These are phyloP conservation scores for Zanthoxylum bungeanum DNA, from an alignment of 345 rosid genomes.

Conservation along the genomic window DNA sequence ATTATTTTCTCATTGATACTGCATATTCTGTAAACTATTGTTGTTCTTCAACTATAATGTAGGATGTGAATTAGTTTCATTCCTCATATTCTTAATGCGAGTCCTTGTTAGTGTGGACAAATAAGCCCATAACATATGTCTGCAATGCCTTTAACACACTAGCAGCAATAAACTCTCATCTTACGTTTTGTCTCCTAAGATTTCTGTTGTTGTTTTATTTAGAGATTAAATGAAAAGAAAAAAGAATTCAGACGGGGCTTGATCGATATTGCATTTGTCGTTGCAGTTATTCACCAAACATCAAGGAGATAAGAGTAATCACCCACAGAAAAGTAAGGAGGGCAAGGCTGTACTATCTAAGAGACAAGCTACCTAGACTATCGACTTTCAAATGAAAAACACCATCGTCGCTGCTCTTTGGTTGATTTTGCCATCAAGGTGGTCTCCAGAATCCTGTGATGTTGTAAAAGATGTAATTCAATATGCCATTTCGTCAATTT, in stretches of 20 bases:
- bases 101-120: not conserved
- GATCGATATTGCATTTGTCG: conserved; percentile 1
- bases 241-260: not conserved
- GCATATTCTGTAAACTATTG: not conserved
- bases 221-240: not conserved
- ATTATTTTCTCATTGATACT: not conserved
- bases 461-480: conserved; percentile 14
- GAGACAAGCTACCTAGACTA: conserved; percentile 89
- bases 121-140: not conserved
- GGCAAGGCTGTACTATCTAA: conserved; percentile 79
- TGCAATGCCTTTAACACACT: not conserved
- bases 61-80: not conserved
- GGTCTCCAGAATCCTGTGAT: conserved; percentile 2
- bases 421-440: not conserved
- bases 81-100: not conserved
- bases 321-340: conserved; percentile 78
- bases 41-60: not conserved
- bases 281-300: conserved; percentile 73
- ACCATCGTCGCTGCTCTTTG: not conserved
- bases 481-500: not conserved
- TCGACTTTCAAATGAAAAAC: conserved; percentile 72
- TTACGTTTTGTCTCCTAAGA: not conserved
- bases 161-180: not conserved
- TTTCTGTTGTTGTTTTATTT: not conserved
- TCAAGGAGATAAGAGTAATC: conserved; percentile 68